Percentiles rank a stretch among this genome's conserved stretches.
Evolutionary conservation across 2,329 filamentous ascomycete species (phyloP).

Genomic region (Apiospora aurea): DNA sequence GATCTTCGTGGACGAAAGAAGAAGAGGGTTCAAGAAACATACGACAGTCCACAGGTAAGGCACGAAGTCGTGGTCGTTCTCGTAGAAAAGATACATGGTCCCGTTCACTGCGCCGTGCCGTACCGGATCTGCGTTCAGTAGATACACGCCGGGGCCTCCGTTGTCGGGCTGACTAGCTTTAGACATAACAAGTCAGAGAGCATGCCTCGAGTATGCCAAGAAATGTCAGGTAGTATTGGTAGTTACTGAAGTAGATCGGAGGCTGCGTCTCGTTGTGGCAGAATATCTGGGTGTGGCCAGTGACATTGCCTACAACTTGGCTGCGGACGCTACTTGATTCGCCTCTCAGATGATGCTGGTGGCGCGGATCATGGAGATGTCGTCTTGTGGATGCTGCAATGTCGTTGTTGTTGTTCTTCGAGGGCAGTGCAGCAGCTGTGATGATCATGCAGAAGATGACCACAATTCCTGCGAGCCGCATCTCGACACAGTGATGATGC

Average conservation of each 20-base stretch:
- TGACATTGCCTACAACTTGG: constrained; percentile 26
- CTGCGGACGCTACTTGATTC: neutral
- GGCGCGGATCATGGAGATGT: neutral
- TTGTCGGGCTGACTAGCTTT: constrained; percentile 32
- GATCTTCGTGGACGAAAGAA: neutral
- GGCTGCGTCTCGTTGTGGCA: constrained; percentile 31
- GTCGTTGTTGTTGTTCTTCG: neutral
- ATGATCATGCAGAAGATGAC: neutral
- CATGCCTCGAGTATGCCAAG: neutral
- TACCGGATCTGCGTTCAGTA: constrained; percentile 31
- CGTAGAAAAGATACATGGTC: constrained; percentile 35
- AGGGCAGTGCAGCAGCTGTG: neutral
- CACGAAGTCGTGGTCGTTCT: constrained; percentile 33
- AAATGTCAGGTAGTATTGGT: neutral
- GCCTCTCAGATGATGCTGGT: neutral
- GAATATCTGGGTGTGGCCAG: constrained; percentile 31
- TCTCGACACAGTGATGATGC: neutral
- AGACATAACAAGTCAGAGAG: neutral
- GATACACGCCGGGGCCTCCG: constrained; percentile 31
- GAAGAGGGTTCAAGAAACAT: neutral
- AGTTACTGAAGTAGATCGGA: constrained; percentile 32
- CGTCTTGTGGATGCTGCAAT: neutral
- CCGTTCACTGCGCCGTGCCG: constrained; percentile 29
- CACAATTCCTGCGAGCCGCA: neutral
- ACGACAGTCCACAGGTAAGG: constrained; percentile 33